Conservation (phyloP, 768 basidiomycete genomes). For the Suillus ampliporus region DNA sequence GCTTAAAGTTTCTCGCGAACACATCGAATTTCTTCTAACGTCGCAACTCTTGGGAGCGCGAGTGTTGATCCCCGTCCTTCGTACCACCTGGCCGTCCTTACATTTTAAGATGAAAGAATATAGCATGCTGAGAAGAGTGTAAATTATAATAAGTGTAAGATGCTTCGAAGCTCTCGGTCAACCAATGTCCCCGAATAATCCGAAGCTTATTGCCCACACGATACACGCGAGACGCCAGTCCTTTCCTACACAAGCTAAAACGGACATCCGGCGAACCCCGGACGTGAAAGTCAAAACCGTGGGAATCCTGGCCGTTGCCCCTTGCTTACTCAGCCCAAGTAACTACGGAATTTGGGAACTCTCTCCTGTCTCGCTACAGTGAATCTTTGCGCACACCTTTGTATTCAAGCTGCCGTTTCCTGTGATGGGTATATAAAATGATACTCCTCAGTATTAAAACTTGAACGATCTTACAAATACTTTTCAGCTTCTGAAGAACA, state of each 20-base stretch:
- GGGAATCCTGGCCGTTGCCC: background rate
- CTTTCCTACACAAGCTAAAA: background rate
- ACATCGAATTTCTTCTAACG: background rate
- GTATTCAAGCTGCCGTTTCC: background rate
- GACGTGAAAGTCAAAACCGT: background rate
- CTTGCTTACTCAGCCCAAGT: too few species aligned
- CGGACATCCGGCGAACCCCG: background rate
- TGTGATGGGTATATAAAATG: background rate
- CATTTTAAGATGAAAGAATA: background rate
- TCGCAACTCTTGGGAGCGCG: background rate
- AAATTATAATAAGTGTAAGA: too few species aligned
- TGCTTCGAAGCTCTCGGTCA: too few species aligned
- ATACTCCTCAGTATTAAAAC: background rate
- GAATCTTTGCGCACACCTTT: background rate
- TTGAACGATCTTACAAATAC: conserved; percentile 5
- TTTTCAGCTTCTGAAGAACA: conserved; percentile 61
- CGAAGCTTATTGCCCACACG: background rate
- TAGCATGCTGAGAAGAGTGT: too few species aligned
- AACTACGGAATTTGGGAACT: too few species aligned
- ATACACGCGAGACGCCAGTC: background rate
- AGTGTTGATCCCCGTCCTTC: background rate
- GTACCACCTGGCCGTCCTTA: background rate
- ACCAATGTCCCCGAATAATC: background rate
- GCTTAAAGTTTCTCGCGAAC: background rate
- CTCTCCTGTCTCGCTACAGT: background rate